Percentiles rank a stretch among this genome's conserved stretches.
phyloP scores from a whole-genome alignment of 129 eudicot genomes.

The Cynara cardunculus region DNA sequence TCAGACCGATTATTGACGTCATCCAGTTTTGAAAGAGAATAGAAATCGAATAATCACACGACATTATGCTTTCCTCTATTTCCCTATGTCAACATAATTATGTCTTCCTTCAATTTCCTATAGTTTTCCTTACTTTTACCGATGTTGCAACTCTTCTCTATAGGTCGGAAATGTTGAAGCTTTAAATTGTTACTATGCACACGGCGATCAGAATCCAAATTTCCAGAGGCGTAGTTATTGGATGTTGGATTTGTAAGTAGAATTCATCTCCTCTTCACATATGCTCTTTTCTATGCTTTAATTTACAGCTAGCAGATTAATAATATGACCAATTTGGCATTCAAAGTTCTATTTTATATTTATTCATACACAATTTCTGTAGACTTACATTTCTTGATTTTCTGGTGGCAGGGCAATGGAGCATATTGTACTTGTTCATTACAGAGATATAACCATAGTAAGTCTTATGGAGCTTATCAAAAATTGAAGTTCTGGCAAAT shows the following conservation, averaged over 20 bases:
- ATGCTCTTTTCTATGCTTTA: not conserved
- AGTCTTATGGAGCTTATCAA: conserved; percentile 11
- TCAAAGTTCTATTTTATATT: not conserved
- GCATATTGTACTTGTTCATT: conserved; percentile 98
- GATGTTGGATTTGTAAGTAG: conserved; percentile 90
- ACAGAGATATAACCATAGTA: conserved; percentile 83
- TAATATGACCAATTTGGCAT: not conserved
- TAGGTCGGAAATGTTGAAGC: conserved; percentile 96
- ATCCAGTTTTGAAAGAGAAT: not conserved
- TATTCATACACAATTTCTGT: not conserved
- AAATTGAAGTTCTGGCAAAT: not conserved
- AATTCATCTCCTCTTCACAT: not conserved
- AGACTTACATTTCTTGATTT: conserved; percentile 2
- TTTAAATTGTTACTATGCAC: conserved; percentile 93
- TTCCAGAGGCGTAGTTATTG: conserved; percentile 97
- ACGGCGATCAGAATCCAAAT: conserved; percentile 65
- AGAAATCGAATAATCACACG: not conserved
- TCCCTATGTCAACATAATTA: not conserved
- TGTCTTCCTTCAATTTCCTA: not conserved
- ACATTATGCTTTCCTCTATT: not conserved
- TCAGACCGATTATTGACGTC: not conserved
- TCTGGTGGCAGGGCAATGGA: conserved; percentile 66
- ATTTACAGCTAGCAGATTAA: not conserved
- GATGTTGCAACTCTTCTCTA: conserved; percentile 15
- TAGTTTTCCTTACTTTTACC: not conserved